Evolutionary conservation across 2,329 filamentous ascomycete species (phyloP).

Genomic region (Ilyonectria robusta): DNA sequence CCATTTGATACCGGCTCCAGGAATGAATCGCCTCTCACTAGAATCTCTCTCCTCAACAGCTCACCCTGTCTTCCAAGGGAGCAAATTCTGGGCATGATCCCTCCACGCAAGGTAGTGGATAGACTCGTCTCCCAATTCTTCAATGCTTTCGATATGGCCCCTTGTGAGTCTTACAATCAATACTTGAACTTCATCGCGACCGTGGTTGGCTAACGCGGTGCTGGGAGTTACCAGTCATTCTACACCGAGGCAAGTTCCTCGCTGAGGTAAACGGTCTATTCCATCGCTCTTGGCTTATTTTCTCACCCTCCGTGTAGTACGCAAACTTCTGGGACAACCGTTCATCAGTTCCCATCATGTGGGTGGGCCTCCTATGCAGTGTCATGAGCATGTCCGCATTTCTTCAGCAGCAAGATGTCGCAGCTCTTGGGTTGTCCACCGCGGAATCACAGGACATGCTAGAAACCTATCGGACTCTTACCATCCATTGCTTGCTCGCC

Average conservation of each 20-base stretch:
- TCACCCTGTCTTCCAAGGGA: constrained; percentile 6
- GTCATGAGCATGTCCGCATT: constrained; percentile 25
- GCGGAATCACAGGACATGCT: constrained; percentile 16
- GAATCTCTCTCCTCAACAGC: constrained; percentile 17
- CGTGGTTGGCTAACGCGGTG: neutral
- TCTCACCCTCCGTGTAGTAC: constrained; percentile 12
- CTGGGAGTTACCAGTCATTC: constrained; percentile 5
- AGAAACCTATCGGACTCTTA: constrained; percentile 32
- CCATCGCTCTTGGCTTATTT: neutral
- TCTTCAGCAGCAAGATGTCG: constrained; percentile 12
- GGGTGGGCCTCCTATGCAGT: constrained; percentile 16
- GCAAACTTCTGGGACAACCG: constrained; percentile 19
- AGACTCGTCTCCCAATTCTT: constrained; percentile 39
- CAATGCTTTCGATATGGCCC: constrained; percentile 35
- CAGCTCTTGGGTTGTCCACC: neutral
- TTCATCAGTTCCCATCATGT: constrained; percentile 17
- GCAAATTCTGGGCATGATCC: constrained; percentile 33
- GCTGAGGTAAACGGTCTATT: constrained; percentile 3
- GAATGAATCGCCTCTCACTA: neutral
- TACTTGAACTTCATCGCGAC: neutral
- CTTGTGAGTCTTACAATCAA: constrained; percentile 3
- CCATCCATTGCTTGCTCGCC: constrained; percentile 37
- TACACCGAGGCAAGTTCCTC: constrained; percentile 19
- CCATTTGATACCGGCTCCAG: constrained; percentile 4
- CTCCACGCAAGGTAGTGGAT: constrained; percentile 35